These are phyloP conservation scores for Leptographium galeiforme DNA, from an alignment of 2,329 filamentous ascomycete genomes.

Conservation along the genomic window DNA sequence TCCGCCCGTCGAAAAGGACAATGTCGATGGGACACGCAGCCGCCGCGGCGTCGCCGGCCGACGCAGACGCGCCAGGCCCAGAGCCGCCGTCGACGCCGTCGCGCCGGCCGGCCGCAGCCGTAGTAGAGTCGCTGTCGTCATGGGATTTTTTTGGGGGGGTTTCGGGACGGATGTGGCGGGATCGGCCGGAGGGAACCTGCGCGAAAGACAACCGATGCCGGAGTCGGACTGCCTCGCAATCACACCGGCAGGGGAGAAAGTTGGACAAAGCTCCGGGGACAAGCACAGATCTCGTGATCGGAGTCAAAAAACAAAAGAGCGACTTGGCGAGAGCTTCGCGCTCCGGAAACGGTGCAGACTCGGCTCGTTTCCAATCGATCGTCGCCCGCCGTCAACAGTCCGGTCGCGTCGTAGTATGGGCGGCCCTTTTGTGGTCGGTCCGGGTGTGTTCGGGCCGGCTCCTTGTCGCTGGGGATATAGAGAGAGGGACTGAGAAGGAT, in stretches of 20 bases:
- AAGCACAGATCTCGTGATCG: too few relatives aligned
- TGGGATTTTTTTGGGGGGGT: neutral
- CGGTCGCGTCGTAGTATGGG: too few relatives aligned
- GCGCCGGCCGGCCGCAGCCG: neutral
- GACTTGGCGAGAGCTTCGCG: too few relatives aligned
- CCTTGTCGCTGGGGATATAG: too few relatives aligned
- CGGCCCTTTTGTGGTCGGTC: too few relatives aligned
- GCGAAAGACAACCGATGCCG: neutral
- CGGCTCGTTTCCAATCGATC: too few relatives aligned
- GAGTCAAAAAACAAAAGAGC: too few relatives aligned
- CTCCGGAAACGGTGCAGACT: too few relatives aligned
- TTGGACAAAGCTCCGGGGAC: neutral
- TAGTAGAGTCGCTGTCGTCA: slow-evolving; percentile 1
- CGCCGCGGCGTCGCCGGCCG: neutral
- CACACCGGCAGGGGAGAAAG: neutral
- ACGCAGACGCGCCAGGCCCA: neutral
- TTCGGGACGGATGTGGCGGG: neutral
- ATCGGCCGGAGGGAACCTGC: neutral
- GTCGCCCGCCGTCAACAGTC: too few relatives aligned
- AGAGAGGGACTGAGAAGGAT: neutral
- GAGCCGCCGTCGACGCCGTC: neutral
- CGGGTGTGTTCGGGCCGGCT: neutral
- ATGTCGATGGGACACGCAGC: neutral
- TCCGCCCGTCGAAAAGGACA: neutral
- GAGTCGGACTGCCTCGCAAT: neutral